Conservation (phyloP, 163 green algal species). For the Scenedesmus sp. region DNA sequence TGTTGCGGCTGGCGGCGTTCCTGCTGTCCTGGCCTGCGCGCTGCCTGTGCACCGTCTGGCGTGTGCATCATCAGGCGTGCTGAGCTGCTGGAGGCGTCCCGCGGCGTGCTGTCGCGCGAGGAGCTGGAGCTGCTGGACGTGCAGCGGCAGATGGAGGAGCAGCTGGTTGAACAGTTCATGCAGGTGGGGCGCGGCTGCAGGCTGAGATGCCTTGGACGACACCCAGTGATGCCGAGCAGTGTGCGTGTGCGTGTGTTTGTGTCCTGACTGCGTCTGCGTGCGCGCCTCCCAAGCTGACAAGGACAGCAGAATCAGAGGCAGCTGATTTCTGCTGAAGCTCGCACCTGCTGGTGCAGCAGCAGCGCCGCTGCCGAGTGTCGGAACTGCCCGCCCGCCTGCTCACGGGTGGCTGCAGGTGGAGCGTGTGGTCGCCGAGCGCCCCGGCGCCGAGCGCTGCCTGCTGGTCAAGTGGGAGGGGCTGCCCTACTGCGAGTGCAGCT, state of each 20-base stretch:
- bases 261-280: too few species aligned
- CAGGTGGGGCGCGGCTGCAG: constrained; percentile 47
- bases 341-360: too few species aligned
- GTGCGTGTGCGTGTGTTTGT: too few species aligned
- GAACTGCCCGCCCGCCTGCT: not conserved
- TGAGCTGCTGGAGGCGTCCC: constrained; percentile 45
- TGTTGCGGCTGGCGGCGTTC: too few species aligned
- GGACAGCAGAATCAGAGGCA: too few species aligned
- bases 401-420: constrained; percentile 66
- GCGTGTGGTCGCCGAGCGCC: constrained; percentile 69
- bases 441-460: constrained; percentile 61
- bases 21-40: too few species aligned
- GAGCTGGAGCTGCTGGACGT: constrained; percentile 93
- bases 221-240: not conserved
- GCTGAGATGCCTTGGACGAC: not conserved
- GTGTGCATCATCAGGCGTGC: constrained; percentile 55
- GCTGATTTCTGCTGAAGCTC: not conserved
- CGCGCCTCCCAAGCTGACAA: too few species aligned
- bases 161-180: constrained; percentile 88
- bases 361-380: too few species aligned
- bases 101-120: constrained; percentile 72
- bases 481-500: constrained; percentile 90
- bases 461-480: constrained; percentile 92
- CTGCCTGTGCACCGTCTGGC: not conserved
- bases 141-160: constrained; percentile 91